Evolutionary conservation across 2,329 filamentous ascomycete species (phyloP).

Genomic region (Pseudogymnoascus sp.): DNA sequence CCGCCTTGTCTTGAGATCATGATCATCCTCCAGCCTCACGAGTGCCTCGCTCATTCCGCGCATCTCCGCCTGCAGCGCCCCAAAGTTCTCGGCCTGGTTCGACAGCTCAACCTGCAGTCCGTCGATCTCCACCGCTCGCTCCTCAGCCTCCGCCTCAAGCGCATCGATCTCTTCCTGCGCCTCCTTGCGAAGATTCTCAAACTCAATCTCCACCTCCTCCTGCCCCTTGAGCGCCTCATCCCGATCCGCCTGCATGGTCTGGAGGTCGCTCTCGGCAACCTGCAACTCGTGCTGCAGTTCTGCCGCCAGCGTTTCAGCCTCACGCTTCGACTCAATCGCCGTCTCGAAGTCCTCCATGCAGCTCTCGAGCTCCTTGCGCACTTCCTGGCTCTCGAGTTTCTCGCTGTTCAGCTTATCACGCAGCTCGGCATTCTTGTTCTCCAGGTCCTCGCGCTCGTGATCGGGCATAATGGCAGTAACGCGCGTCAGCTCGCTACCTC

Average conservation of each 20-base stretch:
- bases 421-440: slow-evolving; percentile 72
- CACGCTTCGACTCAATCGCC: slow-evolving; percentile 54
- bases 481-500: slow-evolving; percentile 42
- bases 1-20: slow-evolving; percentile 65
- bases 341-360: slow-evolving; percentile 73
- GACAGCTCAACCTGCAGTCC: slow-evolving; percentile 63
- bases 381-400: slow-evolving; percentile 81
- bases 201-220: slow-evolving; percentile 49
- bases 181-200: slow-evolving; percentile 52
- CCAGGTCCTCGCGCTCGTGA: slow-evolving; percentile 74
- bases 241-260: slow-evolving; percentile 71
- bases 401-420: slow-evolving; percentile 80
- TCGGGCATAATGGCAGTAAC: slow-evolving; percentile 48
- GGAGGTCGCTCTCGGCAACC: slow-evolving; percentile 68
- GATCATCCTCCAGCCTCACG: slow-evolving; percentile 81
- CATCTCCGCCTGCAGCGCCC: slow-evolving; percentile 89
- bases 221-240: slow-evolving; percentile 72
- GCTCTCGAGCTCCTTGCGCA: slow-evolving; percentile 73
- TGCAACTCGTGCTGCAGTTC: slow-evolving; percentile 76
- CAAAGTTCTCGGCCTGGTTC: slow-evolving; percentile 77
- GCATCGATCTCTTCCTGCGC: slow-evolving; percentile 59
- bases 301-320: slow-evolving; percentile 48
- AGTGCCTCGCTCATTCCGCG: slow-evolving; percentile 81
- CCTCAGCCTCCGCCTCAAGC: slow-evolving; percentile 63
- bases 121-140: slow-evolving; percentile 62